Base-by-base conservation (phyloP, 2,329 filamentous ascomycete species). In the Microsporum audouinii region DNA sequence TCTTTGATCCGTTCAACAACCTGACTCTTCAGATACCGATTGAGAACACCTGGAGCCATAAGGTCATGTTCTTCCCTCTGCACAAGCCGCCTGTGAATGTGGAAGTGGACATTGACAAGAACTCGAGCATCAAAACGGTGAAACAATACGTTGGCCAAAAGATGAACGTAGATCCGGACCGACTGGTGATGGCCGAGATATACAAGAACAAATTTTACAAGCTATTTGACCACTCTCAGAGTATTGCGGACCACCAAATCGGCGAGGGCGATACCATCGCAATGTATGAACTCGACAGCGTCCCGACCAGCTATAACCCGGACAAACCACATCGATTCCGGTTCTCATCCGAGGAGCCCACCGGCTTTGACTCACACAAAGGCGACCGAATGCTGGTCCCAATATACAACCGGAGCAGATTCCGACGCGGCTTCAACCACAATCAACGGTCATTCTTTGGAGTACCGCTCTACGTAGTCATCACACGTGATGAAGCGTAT, bases 1-100 rank as follows among this genome's bases (percentile, higher is more conserved):
- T 94, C 0, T 99, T 99, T 70, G 94, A 99, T 71, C 94, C 94
- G 0, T 99, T 95, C 79, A 96, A 91, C 73, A 94, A 95, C 66
- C 77, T 99, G 62, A 96, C 94, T 0, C 78, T 99, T 29, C 94
- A 95, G 61, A 78, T 99, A 38, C 94, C 94, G 0, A 84, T 96
- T 60, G 88, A 94, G 71, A 91, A 87, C 65, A 82, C 89, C 51
- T 96, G 90, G 88, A 80, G 79, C 62, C 87, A 87, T 65, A 80
- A 81, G 0, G 78, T 97, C 66, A 86, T 83, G 60, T 96, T 88
- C 71, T 87, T 89, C 63, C 91, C 91, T 1, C 76, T 94, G 1
- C 84, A 87, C 62, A 85, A 88, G 60, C 76, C 77, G 1, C 88
- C 90, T 0, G 80, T 92, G 58, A 77, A 82, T 47, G 81, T 97